Conservation (phyloP, 2,329 filamentous ascomycete genomes). For the Aspergillus sojae region DNA sequence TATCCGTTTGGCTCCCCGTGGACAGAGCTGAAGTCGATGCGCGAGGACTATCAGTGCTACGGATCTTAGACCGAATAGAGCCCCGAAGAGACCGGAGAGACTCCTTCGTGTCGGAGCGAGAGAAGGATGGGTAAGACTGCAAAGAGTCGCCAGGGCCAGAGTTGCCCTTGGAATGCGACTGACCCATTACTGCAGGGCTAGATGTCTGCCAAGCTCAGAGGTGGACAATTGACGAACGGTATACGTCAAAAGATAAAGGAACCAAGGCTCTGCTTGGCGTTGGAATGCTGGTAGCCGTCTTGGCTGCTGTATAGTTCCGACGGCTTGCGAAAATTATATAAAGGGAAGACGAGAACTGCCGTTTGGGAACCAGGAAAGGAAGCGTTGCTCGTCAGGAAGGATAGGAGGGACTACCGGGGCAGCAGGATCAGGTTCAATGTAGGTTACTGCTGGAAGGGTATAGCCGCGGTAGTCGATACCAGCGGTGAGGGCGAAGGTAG, state of each 20-base stretch:
- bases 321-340: conserved; percentile 19
- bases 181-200: conserved; percentile 48
- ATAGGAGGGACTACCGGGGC: conserved; percentile 4
- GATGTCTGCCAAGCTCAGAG: conserved; percentile 37
- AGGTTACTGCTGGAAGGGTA: neutral
- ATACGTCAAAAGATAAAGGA: conserved; percentile 25
- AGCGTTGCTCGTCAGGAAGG: neutral
- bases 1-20: conserved; percentile 60
- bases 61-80: conserved; percentile 81
- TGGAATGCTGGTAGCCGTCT: conserved; percentile 32
- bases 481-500: conserved; percentile 6
- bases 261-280: conserved; percentile 26
- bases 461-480: neutral
- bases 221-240: conserved; percentile 26
- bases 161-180: conserved; percentile 56
- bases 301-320: conserved; percentile 26
- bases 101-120: conserved; percentile 89
- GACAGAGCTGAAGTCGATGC: conserved; percentile 68
- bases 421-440: conserved; percentile 2
- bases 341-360: conserved; percentile 16
- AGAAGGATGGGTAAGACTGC: conserved; percentile 88
- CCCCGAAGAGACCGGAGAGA: conserved; percentile 84
- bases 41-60: conserved; percentile 73
- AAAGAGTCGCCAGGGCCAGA: conserved; percentile 65
- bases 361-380: neutral